Evolutionary conservation across 441 rosid species (phyloP).

Genomic region (Croton laevigatus): DNA sequence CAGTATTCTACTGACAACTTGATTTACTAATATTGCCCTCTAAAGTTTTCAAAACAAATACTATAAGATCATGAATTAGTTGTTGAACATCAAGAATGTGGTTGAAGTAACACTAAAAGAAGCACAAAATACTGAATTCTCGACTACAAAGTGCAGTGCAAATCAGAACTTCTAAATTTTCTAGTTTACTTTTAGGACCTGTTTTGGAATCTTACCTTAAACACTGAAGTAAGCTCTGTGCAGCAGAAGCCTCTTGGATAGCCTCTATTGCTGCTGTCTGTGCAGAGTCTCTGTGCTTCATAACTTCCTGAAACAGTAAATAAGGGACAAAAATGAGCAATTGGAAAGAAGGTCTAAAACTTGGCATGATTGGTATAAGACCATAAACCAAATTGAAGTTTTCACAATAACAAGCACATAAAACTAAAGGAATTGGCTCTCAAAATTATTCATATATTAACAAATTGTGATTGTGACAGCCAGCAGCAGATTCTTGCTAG

Average conservation of each 20-base stretch:
- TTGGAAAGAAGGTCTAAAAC: slow-evolving; percentile 13
- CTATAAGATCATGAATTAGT: not conserved
- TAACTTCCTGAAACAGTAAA: slow-evolving; percentile 54
- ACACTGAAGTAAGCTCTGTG: slow-evolving; percentile 88
- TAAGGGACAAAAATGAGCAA: slow-evolving; percentile 4
- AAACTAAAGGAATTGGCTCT: slow-evolving; percentile 1
- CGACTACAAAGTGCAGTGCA: not conserved
- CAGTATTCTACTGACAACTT: not conserved
- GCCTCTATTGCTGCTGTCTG: slow-evolving; percentile 87
- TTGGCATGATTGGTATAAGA: not conserved
- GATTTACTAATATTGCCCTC: not conserved
- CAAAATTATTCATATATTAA: not conserved
- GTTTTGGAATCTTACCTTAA: slow-evolving; percentile 50
- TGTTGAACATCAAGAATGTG: not conserved
- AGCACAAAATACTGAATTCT: not conserved
- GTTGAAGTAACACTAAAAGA: not conserved
- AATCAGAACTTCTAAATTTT: slow-evolving; percentile 6
- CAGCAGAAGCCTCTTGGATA: slow-evolving; percentile 89
- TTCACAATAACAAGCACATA: not conserved
- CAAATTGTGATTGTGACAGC: not conserved
- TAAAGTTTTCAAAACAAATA: not conserved
- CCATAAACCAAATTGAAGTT: not conserved
- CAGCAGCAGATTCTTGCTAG: not conserved
- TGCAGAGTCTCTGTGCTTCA: slow-evolving; percentile 91
- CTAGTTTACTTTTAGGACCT: slow-evolving; percentile 5